phyloP scores from a whole-genome alignment of 192 early-diverging fungal species.

The Coemansia sp. region DNA sequence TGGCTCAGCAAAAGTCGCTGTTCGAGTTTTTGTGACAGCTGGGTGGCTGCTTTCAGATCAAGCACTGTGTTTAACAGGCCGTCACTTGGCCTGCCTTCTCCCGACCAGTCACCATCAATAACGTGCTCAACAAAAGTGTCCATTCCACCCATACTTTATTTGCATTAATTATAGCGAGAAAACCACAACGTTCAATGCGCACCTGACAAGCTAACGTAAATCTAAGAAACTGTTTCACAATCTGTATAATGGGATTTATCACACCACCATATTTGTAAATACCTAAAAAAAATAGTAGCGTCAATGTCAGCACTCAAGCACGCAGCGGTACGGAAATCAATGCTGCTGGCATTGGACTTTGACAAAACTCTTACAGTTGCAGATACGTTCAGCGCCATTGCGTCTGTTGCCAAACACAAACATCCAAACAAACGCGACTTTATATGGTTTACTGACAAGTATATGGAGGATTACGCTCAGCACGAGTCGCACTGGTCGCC shows the following conservation, averaged over 20 bases:
- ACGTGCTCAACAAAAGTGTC: constrained; percentile 1
- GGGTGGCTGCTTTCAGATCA: background rate
- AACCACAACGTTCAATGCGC: background rate
- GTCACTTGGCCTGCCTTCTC: background rate
- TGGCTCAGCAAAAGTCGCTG: background rate
- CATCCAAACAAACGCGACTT: constrained; percentile 18
- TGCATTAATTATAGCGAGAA: background rate
- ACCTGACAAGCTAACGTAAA: background rate
- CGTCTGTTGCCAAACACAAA: constrained; percentile 9
- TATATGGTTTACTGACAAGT: constrained; percentile 19
- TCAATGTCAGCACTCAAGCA: background rate
- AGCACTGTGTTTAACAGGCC: background rate
- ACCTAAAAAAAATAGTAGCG: background rate
- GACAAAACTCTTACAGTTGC: constrained; percentile 42
- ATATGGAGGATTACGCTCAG: constrained; percentile 18
- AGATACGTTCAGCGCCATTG: constrained; percentile 34
- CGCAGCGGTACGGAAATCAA: background rate
- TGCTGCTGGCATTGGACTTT: constrained; percentile 38
- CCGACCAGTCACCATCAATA: background rate
- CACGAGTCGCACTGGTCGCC: constrained; percentile 18
- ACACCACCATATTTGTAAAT: background rate
- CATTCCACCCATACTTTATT: background rate
- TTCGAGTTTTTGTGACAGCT: constrained; percentile 7
- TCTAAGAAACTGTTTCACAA: background rate
- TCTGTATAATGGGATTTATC: constrained; percentile 3